Conservation (phyloP, 1,284 basidiomycete species). For the Cutaneotrichosporon cyanovorans region DNA sequence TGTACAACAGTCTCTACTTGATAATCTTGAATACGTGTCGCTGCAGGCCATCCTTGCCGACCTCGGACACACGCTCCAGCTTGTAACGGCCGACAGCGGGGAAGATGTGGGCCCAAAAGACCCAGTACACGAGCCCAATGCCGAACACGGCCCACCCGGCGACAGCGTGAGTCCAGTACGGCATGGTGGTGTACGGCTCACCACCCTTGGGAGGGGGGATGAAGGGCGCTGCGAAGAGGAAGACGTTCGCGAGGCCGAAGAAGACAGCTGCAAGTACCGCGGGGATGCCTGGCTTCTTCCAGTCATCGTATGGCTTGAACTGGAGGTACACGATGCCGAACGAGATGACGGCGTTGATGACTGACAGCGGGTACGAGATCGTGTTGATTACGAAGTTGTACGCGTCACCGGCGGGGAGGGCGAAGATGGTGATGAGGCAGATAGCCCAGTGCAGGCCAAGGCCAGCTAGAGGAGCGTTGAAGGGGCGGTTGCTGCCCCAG, state of each 20-base stretch:
- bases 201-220: slow-evolving; percentile 8
- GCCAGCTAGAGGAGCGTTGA: slow-evolving; percentile 45
- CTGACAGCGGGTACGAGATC: slow-evolving; percentile 16
- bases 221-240: slow-evolving; percentile 14
- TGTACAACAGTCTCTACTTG: no score
- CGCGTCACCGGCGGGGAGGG: slow-evolving; percentile 52
- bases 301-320: slow-evolving; percentile 11
- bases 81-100: slow-evolving; percentile 13
- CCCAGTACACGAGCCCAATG: slow-evolving; percentile 21
- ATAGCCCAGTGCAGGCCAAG: slow-evolving; percentile 50
- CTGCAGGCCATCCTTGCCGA: slow-evolving; percentile 11
- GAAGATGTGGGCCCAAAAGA: slow-evolving; percentile 16
- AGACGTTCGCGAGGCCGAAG: slow-evolving; percentile 17
- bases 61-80: slow-evolving; percentile 10
- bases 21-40: slow-evolving; percentile 13
- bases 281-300: slow-evolving; percentile 5
- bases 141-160: slow-evolving; percentile 18
- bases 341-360: slow-evolving; percentile 15
- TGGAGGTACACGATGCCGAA: slow-evolving; percentile 15
- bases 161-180: slow-evolving; percentile 17
- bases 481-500: slow-evolving; percentile 32
- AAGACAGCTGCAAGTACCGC: slow-evolving; percentile 3
- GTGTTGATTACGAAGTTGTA: slow-evolving; percentile 50
- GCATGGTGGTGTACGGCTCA: slow-evolving; percentile 14
- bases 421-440: slow-evolving; percentile 52